These are phyloP conservation scores for Adiantum capillusveneris DNA, from an alignment of 75 land plant genomes.

Conservation along the genomic window DNA sequence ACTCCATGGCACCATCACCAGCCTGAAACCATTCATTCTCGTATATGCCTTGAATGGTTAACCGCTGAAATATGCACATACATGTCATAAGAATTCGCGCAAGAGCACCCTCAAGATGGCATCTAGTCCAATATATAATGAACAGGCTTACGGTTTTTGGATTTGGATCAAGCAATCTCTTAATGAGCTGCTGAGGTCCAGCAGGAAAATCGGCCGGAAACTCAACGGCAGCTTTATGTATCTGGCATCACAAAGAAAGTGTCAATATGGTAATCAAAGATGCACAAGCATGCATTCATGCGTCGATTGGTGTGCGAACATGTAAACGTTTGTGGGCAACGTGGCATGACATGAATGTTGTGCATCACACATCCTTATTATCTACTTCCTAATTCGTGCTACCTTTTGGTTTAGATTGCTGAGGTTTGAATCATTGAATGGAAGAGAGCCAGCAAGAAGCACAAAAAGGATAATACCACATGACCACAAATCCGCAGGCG, in stretches of 20 bases:
- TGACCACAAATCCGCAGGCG: constrained; percentile 18
- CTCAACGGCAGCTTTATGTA: not conserved
- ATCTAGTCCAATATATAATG: not conserved
- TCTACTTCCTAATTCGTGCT: too few species aligned
- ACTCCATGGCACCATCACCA: constrained; percentile 46
- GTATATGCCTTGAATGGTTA: constrained; percentile 57
- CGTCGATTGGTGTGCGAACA: too few species aligned
- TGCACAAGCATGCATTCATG: too few species aligned
- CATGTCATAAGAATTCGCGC: too few species aligned
- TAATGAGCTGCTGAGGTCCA: constrained; percentile 20
- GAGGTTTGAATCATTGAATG: constrained; percentile 7
- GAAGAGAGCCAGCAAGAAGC: constrained; percentile 13
- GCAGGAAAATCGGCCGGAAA: constrained; percentile 21
- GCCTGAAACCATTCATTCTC: constrained; percentile 86
- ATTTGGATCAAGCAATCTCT: constrained; percentile 47
- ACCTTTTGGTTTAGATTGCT: constrained; percentile 5
- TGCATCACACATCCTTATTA: too few species aligned
- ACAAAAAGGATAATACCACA: constrained; percentile 14
- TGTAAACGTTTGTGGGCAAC: too few species aligned
- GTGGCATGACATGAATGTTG: too few species aligned
- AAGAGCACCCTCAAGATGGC: not conserved
- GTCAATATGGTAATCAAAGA: too few species aligned
- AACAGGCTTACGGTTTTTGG: constrained; percentile 31
- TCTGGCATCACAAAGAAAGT: not conserved
- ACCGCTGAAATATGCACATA: too few species aligned